Percentiles rank a stretch among this genome's conserved stretches.
Evolutionary conservation across 371 early-diverging fungal species (phyloP).

Genomic region (Syncephalastrum sp.): DNA sequence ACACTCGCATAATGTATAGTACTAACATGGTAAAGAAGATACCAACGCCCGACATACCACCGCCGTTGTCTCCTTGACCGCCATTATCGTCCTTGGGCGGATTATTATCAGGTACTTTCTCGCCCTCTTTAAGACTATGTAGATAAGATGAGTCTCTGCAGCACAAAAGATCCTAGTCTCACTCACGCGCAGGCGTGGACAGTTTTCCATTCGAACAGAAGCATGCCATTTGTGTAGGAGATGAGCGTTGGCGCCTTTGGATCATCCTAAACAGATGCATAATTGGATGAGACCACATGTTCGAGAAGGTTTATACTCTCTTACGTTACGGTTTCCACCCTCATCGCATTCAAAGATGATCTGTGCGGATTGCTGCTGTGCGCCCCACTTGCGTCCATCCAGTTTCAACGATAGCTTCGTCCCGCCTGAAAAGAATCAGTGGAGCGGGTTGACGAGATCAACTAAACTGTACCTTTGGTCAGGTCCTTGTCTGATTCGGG

Average conservation of each 20-base stretch:
- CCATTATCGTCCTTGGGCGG: conserved; percentile 21
- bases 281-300: not conserved
- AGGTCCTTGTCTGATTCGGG: conserved; percentile 12
- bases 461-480: conserved; percentile 15
- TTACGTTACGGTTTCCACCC: conserved; percentile 12
- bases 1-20: not conserved
- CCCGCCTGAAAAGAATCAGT: conserved; percentile 10
- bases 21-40: conserved; percentile 60
- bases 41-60: conserved; percentile 43
- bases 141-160: not conserved
- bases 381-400: conserved; percentile 16
- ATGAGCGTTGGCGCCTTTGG: conserved; percentile 26
- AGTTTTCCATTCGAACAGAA: conserved; percentile 46
- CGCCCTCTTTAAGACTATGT: not conserved
- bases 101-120: not conserved
- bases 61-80: conserved; percentile 8
- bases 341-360: conserved; percentile 21
- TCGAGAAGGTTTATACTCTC: not conserved
- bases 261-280: conserved; percentile 17
- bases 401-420: conserved; percentile 12
- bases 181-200: conserved; percentile 49
- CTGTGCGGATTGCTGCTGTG: conserved; percentile 17
- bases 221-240: conserved; percentile 32
- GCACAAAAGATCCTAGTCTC: no score
- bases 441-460: not conserved